phyloP scores from a whole-genome alignment of 2,329 filamentous ascomycete genomes.

The Neocatenulostroma microsporum region DNA sequence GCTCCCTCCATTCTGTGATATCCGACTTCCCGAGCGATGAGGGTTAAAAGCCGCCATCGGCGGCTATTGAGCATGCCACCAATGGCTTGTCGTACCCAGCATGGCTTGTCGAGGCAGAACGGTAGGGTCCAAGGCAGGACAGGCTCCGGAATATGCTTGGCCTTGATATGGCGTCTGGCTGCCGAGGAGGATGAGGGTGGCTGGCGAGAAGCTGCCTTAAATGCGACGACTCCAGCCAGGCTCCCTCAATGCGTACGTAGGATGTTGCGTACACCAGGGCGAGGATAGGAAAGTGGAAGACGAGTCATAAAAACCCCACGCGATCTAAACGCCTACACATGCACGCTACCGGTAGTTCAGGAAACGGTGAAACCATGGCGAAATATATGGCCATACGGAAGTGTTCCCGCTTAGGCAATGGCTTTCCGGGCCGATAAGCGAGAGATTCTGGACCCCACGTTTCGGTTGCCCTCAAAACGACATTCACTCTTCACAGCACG shows the following conservation, averaged over 20 bases:
- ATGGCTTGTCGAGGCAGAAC: conserved; percentile 19
- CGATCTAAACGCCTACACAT: too few species aligned
- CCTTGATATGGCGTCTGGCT: neutral
- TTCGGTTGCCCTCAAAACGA: neutral
- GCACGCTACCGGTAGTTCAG: neutral
- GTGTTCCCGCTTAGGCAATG: too few species aligned
- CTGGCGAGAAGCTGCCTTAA: neutral
- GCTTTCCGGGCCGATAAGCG: too few species aligned
- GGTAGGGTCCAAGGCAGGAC: too few species aligned
- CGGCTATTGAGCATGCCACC: conserved; percentile 22
- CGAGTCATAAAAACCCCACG: neutral
- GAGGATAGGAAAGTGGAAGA: neutral
- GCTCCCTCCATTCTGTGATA: conserved; percentile 3
- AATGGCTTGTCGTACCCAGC: conserved; percentile 21
- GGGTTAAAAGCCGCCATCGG: conserved; percentile 26
- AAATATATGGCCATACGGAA: conserved; percentile 10
- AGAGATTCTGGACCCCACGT: too few species aligned
- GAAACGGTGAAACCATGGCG: conserved; percentile 7
- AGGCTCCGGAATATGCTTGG: too few species aligned
- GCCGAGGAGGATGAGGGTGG: neutral
- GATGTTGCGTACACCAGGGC: neutral
- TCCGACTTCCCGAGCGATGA: conserved; percentile 7
- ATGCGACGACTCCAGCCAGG: neutral
- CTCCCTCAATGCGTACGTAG: neutral
- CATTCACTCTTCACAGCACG: neutral